These are phyloP conservation scores for Calonectria naviculata DNA, from an alignment of 2,329 filamentous ascomycete species.

Conservation along the genomic window DNA sequence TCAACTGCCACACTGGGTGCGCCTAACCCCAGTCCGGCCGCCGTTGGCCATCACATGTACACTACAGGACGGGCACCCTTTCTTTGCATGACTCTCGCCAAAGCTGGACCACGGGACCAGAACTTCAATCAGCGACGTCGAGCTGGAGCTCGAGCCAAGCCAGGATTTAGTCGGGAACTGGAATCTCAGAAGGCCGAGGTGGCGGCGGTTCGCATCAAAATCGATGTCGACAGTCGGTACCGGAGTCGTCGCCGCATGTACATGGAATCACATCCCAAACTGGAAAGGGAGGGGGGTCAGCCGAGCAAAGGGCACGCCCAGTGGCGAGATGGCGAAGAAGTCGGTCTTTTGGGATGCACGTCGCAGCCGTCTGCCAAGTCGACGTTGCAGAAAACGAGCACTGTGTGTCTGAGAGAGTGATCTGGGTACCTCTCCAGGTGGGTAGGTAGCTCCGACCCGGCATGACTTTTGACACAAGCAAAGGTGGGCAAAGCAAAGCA, in stretches of 20 bases:
- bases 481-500: constrained; percentile 26
- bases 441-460: constrained; percentile 12
- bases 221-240: constrained; percentile 28
- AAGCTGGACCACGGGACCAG: constrained; percentile 35
- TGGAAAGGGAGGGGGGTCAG: constrained; percentile 11
- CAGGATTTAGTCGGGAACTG: constrained; percentile 28
- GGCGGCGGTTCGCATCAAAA: constrained; percentile 33
- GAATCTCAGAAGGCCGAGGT: constrained; percentile 32
- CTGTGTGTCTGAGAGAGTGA: constrained; percentile 14
- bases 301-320: constrained; percentile 6
- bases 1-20: constrained; percentile 42
- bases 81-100: constrained; percentile 41
- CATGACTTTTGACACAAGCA: constrained; percentile 18
- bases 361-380: neutral
- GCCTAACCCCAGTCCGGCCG: constrained; percentile 43
- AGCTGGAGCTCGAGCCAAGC: constrained; percentile 34
- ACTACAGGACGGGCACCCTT: constrained; percentile 21
- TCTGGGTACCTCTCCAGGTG: constrained; percentile 7
- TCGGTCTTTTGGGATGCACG: neutral
- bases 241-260: constrained; percentile 27
- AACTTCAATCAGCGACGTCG: constrained; percentile 26
- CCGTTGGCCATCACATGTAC: constrained; percentile 42
- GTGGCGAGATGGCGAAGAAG: constrained; percentile 17
- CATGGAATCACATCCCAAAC: constrained; percentile 25
- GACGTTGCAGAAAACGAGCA: constrained; percentile 15